These are phyloP conservation scores for Nigrograna mackinnonii DNA, from an alignment of 2,329 filamentous ascomycete species.

Conservation along the genomic window DNA sequence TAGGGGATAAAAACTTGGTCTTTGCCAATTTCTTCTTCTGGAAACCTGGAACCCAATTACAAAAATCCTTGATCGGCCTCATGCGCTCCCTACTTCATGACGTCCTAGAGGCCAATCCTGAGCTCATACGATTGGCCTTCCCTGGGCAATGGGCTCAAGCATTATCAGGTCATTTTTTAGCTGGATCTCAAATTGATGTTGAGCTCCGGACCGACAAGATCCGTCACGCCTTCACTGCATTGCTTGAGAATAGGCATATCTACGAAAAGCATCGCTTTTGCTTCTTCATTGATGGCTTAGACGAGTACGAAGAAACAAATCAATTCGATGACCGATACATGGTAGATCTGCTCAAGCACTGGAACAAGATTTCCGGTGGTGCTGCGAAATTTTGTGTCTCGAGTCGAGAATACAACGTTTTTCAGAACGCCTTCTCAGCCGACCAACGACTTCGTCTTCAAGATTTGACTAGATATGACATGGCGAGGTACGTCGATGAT, in stretches of 20 bases:
- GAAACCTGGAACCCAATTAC: neutral
- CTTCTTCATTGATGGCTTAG: constrained; percentile 8
- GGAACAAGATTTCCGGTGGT: too few species aligned
- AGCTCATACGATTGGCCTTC: neutral
- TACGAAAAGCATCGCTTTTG: constrained; percentile 2
- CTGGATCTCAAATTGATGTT: too few species aligned
- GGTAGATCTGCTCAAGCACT: neutral
- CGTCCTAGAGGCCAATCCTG: neutral
- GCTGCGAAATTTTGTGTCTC: constrained; percentile 3
- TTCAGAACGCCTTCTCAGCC: neutral
- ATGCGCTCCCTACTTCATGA: neutral
- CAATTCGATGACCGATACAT: neutral
- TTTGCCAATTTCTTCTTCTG: neutral
- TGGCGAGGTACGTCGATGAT: neutral
- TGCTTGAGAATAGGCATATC: too few species aligned
- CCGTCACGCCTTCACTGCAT: too few species aligned
- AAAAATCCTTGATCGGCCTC: neutral
- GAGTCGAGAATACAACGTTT: constrained; percentile 1
- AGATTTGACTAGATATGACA: constrained; percentile 3
- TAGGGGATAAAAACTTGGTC: too few species aligned
- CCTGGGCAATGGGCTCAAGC: too few species aligned
- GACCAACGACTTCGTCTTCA: constrained; percentile 1
- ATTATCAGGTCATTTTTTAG: too few species aligned
- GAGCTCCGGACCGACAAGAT: too few species aligned
- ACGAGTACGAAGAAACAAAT: constrained; percentile 4